Percentiles rank a stretch among this genome's conserved stretches.
Evolutionary conservation across 345 rosid genomes (phyloP).

Genomic region (Arabis alpina): DNA sequence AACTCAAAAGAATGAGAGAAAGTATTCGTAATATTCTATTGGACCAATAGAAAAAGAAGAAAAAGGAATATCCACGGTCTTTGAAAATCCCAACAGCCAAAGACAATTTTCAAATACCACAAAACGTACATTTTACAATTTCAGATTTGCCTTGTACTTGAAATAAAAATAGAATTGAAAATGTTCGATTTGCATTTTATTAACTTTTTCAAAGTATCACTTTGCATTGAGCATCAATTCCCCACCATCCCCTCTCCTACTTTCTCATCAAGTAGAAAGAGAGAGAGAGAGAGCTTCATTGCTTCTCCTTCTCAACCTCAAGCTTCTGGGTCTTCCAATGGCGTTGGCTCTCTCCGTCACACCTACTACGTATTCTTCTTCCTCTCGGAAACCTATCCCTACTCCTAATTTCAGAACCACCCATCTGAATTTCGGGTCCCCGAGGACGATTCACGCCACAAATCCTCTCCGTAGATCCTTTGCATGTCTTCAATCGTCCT

Average conservation of each 20-base stretch:
- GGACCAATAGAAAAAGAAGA: slow-evolving; percentile 10
- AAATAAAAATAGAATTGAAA: too few relatives aligned
- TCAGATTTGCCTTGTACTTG: too few relatives aligned
- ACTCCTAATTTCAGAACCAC: slow-evolving; percentile 36
- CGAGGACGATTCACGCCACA: slow-evolving; percentile 9
- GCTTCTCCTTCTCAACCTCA: slow-evolving; percentile 42
- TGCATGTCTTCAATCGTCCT: slow-evolving; percentile 47
- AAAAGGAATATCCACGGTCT: background rate
- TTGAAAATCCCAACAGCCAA: slow-evolving; percentile 20
- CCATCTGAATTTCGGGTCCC: slow-evolving; percentile 36
- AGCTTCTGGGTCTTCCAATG: slow-evolving; percentile 33
- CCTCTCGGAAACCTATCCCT: slow-evolving; percentile 36
- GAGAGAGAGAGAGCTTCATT: slow-evolving; percentile 4
- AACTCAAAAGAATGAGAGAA: background rate
- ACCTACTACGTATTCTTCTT: slow-evolving; percentile 38
- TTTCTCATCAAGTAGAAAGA: slow-evolving; percentile 9
- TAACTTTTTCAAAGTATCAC: slow-evolving; percentile 29
- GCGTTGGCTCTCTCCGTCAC: slow-evolving; percentile 42
- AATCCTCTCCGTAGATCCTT: slow-evolving; percentile 41
- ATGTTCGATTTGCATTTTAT: too few relatives aligned
- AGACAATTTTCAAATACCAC: background rate
- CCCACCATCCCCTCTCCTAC: slow-evolving; percentile 18
- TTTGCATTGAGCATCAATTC: slow-evolving; percentile 32
- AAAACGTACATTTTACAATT: too few relatives aligned
- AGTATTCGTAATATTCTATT: background rate